phyloP scores from a whole-genome alignment of 768 basidiomycete genomes.

The Russula vinacea region DNA sequence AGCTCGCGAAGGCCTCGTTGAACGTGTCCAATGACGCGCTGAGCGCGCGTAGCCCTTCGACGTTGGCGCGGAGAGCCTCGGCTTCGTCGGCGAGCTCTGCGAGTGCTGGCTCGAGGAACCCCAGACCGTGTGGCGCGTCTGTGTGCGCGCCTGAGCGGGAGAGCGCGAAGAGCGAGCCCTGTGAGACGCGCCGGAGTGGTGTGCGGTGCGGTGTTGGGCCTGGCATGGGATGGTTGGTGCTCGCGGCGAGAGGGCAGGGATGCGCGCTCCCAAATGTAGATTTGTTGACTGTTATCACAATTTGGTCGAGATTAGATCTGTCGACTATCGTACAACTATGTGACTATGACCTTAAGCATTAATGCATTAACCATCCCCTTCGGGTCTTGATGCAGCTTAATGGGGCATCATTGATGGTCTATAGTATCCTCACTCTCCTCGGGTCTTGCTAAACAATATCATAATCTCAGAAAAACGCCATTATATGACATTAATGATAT shows the following conservation, averaged over 20 bases:
- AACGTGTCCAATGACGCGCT: conserved; percentile 76
- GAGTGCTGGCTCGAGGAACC: conserved; percentile 81
- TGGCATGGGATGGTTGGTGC: conserved; percentile 14
- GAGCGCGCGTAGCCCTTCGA: conserved; percentile 66
- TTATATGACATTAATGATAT: too few species aligned
- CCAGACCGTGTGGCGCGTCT: conserved; percentile 78
- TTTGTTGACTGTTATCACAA: background rate
- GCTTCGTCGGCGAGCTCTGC: conserved; percentile 87
- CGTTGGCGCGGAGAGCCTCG: conserved; percentile 71
- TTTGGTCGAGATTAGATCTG: background rate
- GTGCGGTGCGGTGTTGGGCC: conserved; percentile 61
- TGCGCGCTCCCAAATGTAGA: background rate
- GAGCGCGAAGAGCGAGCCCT: conserved; percentile 83
- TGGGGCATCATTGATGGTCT: too few species aligned
- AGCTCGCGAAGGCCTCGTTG: conserved; percentile 92
- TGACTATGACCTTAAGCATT: too few species aligned
- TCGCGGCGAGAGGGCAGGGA: background rate
- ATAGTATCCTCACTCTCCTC: too few species aligned
- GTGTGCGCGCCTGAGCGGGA: conserved; percentile 72
- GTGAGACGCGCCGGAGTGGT: conserved; percentile 85
- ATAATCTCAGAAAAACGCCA: too few species aligned
- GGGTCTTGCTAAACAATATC: too few species aligned
- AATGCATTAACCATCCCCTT: too few species aligned
- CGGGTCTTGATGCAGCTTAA: too few species aligned
- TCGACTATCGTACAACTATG: background rate